Percentiles rank a stretch among this genome's conserved stretches.
phyloP scores from a whole-genome alignment of 768 basidiomycete species.

The Tylopilus sp. region DNA sequence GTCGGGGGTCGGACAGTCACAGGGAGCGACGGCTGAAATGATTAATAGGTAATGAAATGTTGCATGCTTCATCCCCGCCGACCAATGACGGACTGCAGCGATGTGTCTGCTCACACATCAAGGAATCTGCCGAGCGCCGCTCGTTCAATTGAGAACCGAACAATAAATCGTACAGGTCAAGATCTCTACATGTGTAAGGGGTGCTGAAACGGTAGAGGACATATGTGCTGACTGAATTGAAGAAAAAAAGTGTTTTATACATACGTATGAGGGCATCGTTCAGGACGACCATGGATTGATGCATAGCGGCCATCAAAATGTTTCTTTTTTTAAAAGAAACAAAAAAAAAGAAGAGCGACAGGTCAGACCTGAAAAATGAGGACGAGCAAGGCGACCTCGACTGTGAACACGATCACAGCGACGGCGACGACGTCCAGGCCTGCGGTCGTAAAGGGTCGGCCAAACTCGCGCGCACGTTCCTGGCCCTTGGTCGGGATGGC shows the following conservation, averaged over 20 bases:
- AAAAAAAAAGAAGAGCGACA: too few relatives aligned
- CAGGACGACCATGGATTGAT: conserved; percentile 10
- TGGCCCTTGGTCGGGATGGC: conserved; percentile 59
- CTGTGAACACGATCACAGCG: conserved; percentile 52
- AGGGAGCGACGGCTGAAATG: not conserved
- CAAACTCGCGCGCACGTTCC: conserved; percentile 60
- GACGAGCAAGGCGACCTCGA: conserved; percentile 64
- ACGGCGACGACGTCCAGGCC: conserved; percentile 68
- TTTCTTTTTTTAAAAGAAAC: too few relatives aligned
- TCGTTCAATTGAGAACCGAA: conserved; percentile 7
- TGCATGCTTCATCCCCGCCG: not conserved
- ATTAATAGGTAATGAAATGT: not conserved
- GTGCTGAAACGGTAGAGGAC: not conserved
- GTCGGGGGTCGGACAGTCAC: conserved; percentile 2
- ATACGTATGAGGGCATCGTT: not conserved
- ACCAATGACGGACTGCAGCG: too few relatives aligned
- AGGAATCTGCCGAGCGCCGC: conserved; percentile 6
- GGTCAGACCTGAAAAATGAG: conserved; percentile 45
- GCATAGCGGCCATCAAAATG: conserved; percentile 15
- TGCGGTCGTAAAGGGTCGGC: conserved; percentile 75
- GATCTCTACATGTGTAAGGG: conserved; percentile 5
- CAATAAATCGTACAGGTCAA: conserved; percentile 11
- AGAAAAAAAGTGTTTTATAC: too few relatives aligned
- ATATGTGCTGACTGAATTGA: not conserved
- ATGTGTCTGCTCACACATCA: not conserved